phyloP scores from a whole-genome alignment of 306 rosid species.

The Carpinus fangiana region DNA sequence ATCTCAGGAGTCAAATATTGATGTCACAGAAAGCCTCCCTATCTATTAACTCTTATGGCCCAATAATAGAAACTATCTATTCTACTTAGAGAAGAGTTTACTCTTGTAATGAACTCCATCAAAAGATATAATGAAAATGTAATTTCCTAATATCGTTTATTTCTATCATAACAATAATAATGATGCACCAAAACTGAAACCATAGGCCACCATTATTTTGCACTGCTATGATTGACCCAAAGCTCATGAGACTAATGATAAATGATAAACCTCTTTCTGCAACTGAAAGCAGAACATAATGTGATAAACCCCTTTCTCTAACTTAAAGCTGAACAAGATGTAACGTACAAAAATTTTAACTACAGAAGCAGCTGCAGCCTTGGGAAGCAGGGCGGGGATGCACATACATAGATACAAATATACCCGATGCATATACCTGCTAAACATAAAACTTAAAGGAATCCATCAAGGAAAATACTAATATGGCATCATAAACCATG shows the following conservation, averaged over 20 bases:
- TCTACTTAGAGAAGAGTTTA: not conserved
- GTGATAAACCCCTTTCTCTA: not conserved
- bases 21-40: not conserved
- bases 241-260: not conserved
- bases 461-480: not conserved
- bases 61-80: not conserved
- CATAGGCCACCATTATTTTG: not conserved
- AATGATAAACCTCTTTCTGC: not conserved
- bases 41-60: not conserved
- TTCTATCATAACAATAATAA: not conserved
- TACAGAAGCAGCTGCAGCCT: too few species aligned
- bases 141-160: not conserved
- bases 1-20: not conserved
- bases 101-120: not conserved
- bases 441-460: not conserved
- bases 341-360: not conserved
- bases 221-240: not conserved
- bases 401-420: too few species aligned
- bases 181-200: not conserved
- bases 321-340: not conserved
- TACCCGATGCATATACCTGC: too few species aligned
- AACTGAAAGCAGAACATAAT: not conserved
- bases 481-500: not conserved
- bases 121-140: not conserved
- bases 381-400: too few species aligned